Evolutionary conservation across 371 early-diverging fungal genomes (phyloP).

Genomic region (Mucor mucedo): DNA sequence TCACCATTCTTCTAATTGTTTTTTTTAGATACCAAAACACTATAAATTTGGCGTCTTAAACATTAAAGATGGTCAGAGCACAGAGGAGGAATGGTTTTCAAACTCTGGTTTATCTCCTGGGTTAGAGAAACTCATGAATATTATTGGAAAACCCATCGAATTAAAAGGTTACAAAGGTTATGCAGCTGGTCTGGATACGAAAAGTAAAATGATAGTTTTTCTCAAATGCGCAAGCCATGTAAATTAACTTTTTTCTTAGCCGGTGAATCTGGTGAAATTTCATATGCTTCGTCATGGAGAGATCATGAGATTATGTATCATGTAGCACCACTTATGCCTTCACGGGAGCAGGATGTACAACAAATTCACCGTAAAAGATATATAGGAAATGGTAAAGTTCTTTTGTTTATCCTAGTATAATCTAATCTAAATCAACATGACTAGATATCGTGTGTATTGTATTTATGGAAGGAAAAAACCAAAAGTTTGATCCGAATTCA

Average conservation of each 20-base stretch:
- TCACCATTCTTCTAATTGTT: conserved; percentile 25
- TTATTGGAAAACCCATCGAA: conserved; percentile 73
- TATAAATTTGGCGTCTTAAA: conserved; percentile 85
- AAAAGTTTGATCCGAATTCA: conserved; percentile 63
- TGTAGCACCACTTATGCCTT: conserved; percentile 80
- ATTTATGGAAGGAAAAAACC: conserved; percentile 64
- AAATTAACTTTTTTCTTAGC: conserved; percentile 23
- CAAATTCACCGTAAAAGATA: conserved; percentile 86
- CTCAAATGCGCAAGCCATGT: background rate
- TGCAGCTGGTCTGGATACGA: conserved; percentile 82
- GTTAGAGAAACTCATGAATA: conserved; percentile 69
- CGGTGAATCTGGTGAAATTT: conserved; percentile 77
- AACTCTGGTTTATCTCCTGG: conserved; percentile 64
- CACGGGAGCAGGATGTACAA: conserved; percentile 68
- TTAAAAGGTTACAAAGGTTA: conserved; percentile 80
- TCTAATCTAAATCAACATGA: background rate
- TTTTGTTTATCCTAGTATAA: background rate
- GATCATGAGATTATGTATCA: conserved; percentile 90
- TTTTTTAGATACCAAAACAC: conserved; percentile 61
- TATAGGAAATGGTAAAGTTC: conserved; percentile 75
- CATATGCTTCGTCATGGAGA: conserved; percentile 77
- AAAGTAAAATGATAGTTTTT: conserved; percentile 47
- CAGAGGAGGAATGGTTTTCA: conserved; percentile 79
- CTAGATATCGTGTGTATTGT: conserved; percentile 76
- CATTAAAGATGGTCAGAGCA: conserved; percentile 69